Evolutionary conservation across 257 asterid species (phyloP).

Genomic region (Agastache rugosa): DNA sequence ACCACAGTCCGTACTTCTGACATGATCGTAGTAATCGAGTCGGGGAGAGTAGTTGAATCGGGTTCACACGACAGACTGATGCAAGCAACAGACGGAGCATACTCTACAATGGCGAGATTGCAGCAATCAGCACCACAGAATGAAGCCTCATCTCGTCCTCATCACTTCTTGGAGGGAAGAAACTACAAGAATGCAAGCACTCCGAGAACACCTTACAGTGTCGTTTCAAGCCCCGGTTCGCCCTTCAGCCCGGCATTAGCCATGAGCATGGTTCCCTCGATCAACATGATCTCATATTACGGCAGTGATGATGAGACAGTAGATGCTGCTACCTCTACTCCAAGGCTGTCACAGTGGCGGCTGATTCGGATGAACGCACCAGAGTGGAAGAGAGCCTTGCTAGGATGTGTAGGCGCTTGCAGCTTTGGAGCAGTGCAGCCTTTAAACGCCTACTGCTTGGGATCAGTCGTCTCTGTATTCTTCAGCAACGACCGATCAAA

Average conservation of each 20-base stretch:
- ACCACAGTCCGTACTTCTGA: conserved; percentile 61
- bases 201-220: conserved; percentile 43
- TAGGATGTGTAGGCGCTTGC: conserved; percentile 69
- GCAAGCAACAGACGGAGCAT: conserved; percentile 45
- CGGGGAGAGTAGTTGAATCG: conserved; percentile 64
- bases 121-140: conserved; percentile 50
- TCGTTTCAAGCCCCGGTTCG: conserved; percentile 53
- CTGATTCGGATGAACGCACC: conserved; percentile 65
- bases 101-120: conserved; percentile 57
- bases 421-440: conserved; percentile 71
- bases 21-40: conserved; percentile 57
- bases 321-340: conserved; percentile 2
- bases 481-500: conserved; percentile 43
- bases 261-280: conserved; percentile 43
- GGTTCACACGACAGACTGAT: conserved; percentile 72
- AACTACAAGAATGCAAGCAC: conserved; percentile 15
- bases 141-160: conserved; percentile 26
- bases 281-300: conserved; percentile 51
- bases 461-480: conserved; percentile 63
- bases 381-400: conserved; percentile 71
- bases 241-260: conserved; percentile 54
- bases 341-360: conserved; percentile 49
- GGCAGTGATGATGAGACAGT: conserved; percentile 45
- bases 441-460: conserved; percentile 61
- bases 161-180: background rate